These are phyloP conservation scores for Aspergillus pseudoterreus DNA, from an alignment of 2,329 filamentous ascomycete species.

Conservation along the genomic window DNA sequence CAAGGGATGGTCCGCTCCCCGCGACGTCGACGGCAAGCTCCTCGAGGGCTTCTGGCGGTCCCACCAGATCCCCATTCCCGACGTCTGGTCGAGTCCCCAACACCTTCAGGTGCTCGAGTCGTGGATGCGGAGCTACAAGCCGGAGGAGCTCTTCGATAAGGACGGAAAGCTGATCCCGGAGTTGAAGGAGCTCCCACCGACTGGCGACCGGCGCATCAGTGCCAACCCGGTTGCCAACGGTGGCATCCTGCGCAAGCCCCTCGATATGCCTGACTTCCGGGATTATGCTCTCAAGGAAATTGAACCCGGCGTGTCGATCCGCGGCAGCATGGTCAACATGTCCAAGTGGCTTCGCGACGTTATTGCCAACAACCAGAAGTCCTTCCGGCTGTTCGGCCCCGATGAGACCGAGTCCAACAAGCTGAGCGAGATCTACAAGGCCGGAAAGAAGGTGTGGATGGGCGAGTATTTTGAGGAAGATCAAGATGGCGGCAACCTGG, in stretches of 20 bases:
- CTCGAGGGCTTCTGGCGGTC: conserved; percentile 75
- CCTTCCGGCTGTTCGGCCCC: conserved; percentile 73
- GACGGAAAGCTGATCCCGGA: conserved; percentile 61
- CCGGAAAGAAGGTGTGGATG: conserved; percentile 76
- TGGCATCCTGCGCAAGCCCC: conserved; percentile 62
- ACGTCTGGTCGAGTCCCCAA: conserved; percentile 61
- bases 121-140: conserved; percentile 75
- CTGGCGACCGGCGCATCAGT: conserved; percentile 67
- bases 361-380: conserved; percentile 59
- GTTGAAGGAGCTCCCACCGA: conserved; percentile 62
- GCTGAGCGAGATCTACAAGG: conserved; percentile 66
- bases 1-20: conserved; percentile 76
- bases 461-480: conserved; percentile 76
- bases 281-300: conserved; percentile 63
- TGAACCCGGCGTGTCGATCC: conserved; percentile 54
- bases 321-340: conserved; percentile 68
- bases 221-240: conserved; percentile 74
- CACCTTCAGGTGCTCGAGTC: conserved; percentile 67
- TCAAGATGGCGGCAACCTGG: conserved; percentile 68
- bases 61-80: conserved; percentile 73
- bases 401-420: conserved; percentile 84
- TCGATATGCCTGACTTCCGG: conserved; percentile 67
- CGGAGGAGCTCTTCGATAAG: conserved; percentile 65
- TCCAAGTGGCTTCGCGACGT: conserved; percentile 65
- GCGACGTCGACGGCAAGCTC: conserved; percentile 66